A percentile compares a stretch with the other conserved stretches of the same genome.
phyloP scores from a whole-genome alignment of 1,284 basidiomycete species.

The Leccinum subrobustum region DNA sequence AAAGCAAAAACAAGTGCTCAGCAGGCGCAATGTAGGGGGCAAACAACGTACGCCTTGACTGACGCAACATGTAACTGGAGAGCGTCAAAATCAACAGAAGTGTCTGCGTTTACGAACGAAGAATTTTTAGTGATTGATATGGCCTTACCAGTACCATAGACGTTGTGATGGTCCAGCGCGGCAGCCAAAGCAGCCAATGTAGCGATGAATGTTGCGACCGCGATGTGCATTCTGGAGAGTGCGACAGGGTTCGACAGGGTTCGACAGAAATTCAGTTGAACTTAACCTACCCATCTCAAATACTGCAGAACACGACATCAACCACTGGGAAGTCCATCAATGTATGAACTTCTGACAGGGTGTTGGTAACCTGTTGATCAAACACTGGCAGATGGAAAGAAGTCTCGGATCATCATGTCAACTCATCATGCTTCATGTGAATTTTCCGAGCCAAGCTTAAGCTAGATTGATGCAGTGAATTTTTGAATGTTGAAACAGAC shows the following conservation, averaged over 20 bases:
- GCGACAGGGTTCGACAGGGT: background rate
- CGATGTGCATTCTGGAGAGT: background rate
- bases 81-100: constrained; percentile 8
- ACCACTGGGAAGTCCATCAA: background rate
- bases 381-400: background rate
- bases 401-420: background rate
- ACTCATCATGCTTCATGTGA: background rate
- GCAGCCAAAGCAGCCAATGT: background rate
- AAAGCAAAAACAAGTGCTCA: background rate
- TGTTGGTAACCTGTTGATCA: background rate
- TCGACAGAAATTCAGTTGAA: background rate
- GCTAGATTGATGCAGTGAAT: background rate
- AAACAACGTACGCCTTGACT: constrained; percentile 7
- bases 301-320: background rate
- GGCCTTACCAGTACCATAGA: background rate
- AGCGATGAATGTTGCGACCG: background rate
- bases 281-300: background rate
- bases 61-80: constrained; percentile 8
- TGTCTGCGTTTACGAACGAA: constrained; percentile 2
- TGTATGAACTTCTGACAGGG: background rate
- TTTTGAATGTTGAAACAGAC: background rate
- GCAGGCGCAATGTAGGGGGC: background rate
- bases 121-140: constrained; percentile 17
- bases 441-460: background rate
- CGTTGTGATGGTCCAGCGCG: background rate